phyloP scores from a whole-genome alignment of 176 grass and related monocot genomes.

The Triticum aestivum region DNA sequence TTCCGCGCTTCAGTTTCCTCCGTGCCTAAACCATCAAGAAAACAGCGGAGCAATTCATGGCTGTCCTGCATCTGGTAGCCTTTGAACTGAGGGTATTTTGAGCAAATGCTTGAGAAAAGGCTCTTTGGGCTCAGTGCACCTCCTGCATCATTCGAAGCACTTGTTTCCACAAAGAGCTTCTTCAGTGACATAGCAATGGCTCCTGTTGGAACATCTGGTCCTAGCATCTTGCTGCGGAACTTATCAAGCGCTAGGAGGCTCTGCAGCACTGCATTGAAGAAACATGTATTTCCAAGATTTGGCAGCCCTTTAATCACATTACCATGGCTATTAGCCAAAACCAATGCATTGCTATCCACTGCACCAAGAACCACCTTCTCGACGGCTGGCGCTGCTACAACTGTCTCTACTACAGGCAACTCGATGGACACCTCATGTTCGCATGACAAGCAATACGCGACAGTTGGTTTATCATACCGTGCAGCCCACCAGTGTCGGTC shows the following conservation, averaged over 20 bases:
- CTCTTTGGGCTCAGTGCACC: constrained; percentile 72
- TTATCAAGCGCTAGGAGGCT: constrained; percentile 70
- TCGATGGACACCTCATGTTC: constrained; percentile 53
- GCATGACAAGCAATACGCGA: constrained; percentile 78
- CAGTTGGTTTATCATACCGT: constrained; percentile 41
- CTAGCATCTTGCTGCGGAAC: constrained; percentile 67
- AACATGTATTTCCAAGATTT: constrained; percentile 93
- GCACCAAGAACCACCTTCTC: constrained; percentile 4
- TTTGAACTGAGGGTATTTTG: constrained; percentile 78
- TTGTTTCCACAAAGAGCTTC: constrained; percentile 83
- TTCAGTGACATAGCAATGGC: constrained; percentile 71
- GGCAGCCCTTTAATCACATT: constrained; percentile 73
- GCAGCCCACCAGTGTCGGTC: constrained; percentile 76
- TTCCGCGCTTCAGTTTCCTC: constrained; percentile 77
- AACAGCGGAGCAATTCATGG: constrained; percentile 88
- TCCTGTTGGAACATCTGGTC: constrained; percentile 43
- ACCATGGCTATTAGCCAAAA: constrained; percentile 28
- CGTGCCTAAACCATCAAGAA: constrained; percentile 71
- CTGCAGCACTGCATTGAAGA: constrained; percentile 95
- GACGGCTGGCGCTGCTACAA: constrained; percentile 11
- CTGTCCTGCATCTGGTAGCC: constrained; percentile 97
- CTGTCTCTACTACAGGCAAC: constrained; percentile 51
- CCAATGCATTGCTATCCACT: constrained; percentile 2
- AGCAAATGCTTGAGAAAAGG: constrained; percentile 78
- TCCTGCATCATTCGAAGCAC: constrained; percentile 57